Evolutionary conservation across 345 rosid genomes (phyloP), one percentile per base, ranked within the genome.

Genomic region (Salix purpurea): DNA sequence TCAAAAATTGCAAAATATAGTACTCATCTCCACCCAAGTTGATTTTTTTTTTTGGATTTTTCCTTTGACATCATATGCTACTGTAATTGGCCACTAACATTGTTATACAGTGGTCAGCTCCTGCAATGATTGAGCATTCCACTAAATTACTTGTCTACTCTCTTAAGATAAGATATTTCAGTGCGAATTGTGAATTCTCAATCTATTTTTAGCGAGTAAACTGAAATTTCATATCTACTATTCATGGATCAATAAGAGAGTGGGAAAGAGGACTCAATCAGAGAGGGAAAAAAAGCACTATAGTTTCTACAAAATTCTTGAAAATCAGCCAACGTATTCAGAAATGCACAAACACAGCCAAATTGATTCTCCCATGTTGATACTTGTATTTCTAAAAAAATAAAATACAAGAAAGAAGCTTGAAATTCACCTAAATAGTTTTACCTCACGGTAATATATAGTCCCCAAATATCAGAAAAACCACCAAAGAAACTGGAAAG

Each of bases 51-150:
- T 28, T n/a, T 64, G 24, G 32, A 71, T 64, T 16, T 71, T 65
- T 50, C 71, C 52, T 46, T 64, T 50, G 71, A 62, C 72, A 44
- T 70, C 48, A 62, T 32, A 54, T 69, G 64, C 34, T 34, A 34
- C 37, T 42, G 26, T 46, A 75, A 54, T 23, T 56, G 39, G 21
- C 42, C 32, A 48, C n/a, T 44, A 42, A 58, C 71, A 66, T 32
- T 24, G 16, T n/a, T 39, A 42, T 44, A 11, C 30, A 46, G 24
- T 40, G 44, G 44, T 64, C 69, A 46, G 36, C 54, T 48, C 18
- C 50, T 65, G 36, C 54, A 64, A 70, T 77, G 56, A 77, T 70
- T 50, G 71, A 37, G 8, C 71, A 64, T 40, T 16, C 36, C 10
- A 6, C 30, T 30, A 30, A 39, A 39, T 24, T 39, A 19, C 26